Base-by-base conservation (phyloP, 148 eudicot species). In the Linanthus parryae region DNA sequence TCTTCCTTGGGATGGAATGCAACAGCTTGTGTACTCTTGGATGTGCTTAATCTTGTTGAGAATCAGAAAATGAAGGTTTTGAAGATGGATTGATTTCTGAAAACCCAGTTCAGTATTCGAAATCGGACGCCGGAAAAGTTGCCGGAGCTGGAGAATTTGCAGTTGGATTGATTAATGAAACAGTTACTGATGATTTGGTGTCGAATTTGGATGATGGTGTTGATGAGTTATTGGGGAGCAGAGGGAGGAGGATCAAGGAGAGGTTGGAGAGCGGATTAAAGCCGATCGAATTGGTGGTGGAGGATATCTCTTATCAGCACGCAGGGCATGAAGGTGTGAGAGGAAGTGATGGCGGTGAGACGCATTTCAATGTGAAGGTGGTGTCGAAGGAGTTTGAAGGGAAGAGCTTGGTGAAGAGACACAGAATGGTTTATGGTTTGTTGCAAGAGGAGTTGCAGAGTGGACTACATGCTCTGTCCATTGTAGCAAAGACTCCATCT, bases 371-470 rank as follows among this genome's bases (percentile, higher is more conserved):
- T 66, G 62, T 90, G 43, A 78, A 62, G 59, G 68, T 90, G 42
- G 85, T 90, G 44, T 80, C 92, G 0, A 48, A 68, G 26, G 92
- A 82, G 46, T 90, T 90, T 68, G 82, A 77, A 53, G 92, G 95
- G 20, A 85, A 90, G 65, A 90, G 88, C 55, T 54, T 80, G 82
- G 88, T 85, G 20, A 85, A 90, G 76, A 82, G 97, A 72, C 97
- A 90, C 63, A 75, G 97, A 58, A 66, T 83, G 64, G 68, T 90
- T 23, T 85, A 90, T 67, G 70, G 54, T 26, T 64, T 90, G 64
- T 62, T 90, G 73, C 84, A 88, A 69, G 86, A 84, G 63, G 96
- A 84, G 56, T 70, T 88, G 82, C 74, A 88, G 67, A 75, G 67
- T 64, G 94, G 94, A 45, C 47, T 88, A n/a, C n/a, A n/a, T n/a